phyloP scores from a whole-genome alignment of 2,329 filamentous ascomycete genomes.

The Nothopassalora personata region DNA sequence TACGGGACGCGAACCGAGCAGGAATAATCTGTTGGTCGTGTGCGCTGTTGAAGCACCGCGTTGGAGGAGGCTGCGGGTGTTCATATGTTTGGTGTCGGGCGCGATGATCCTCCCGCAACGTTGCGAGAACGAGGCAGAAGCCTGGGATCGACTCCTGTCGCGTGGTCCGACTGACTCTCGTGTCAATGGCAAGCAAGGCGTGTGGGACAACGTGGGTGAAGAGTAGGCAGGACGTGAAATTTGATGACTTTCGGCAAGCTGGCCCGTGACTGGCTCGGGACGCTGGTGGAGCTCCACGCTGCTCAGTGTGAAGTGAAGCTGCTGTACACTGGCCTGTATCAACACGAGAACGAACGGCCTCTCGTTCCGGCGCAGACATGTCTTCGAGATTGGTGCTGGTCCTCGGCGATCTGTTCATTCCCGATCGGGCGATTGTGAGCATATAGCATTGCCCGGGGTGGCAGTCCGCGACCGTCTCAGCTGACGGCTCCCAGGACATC shows the following conservation, averaged over 20 bases:
- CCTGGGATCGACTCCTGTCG: conserved; percentile 1
- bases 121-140: background rate
- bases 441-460: background rate
- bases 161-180: background rate
- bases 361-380: conserved; percentile 38
- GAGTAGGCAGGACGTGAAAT: background rate
- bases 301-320: background rate
- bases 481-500: conserved; percentile 56
- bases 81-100: background rate
- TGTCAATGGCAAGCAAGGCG: background rate
- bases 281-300: no score
- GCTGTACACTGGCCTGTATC: background rate
- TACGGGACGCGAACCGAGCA: background rate
- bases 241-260: background rate
- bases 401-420: conserved; percentile 90
- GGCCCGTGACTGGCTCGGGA: background rate
- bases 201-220: conserved; percentile 1
- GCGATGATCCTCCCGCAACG: no score
- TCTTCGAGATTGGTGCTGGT: conserved; percentile 88
- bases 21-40: background rate
- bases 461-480: conserved; percentile 8
- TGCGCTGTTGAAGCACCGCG: conserved; percentile 3
- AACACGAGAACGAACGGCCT: background rate
- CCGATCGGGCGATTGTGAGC: conserved; percentile 70
- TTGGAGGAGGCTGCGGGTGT: background rate